Base-by-base conservation (phyloP, 179 eudicot species). In the Amaranthus tricolor region DNA sequence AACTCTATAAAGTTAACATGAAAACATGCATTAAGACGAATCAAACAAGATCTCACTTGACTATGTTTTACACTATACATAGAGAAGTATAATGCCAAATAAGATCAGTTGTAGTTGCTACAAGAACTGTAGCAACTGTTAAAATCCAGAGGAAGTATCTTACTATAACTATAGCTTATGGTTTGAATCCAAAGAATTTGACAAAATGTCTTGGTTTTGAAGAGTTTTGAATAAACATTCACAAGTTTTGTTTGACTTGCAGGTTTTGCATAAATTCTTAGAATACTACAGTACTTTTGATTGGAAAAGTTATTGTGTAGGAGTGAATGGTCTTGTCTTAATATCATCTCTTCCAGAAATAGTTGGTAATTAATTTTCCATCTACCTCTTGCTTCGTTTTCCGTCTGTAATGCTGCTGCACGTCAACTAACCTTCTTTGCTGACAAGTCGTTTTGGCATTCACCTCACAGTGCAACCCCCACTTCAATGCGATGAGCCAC, bases 261-360 rank as follows among this genome's bases (percentile, higher is more conserved):
- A 89, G 93, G 90, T 87, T 47, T 79, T 89, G 70, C 72, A 84
- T 66, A 82, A 83, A 60, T 89, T 89, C 66, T 66, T 89, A 75
- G 77, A 76, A 24, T 87, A 85, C 75, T 89, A 81, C 71, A 81
- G 86, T 83, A 74, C 68, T 47, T 89, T 89, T 80, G 88, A 89
- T 72, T 89, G 93, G 89, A 73, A 76, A 21, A 79, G 74, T 9
- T 84, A 79, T 62, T 84, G 89, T 62, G 50, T 87, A 52, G 81
- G 80, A 48, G 48, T 87, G 45, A 68, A 83, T 74, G 93, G 93
- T 69, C 84, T 78, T 57, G 76, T 85, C n/a, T 24, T 69, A 58
- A 67, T 81, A 71, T 78, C 87, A 44, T 87, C 81, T 12, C 85
- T 87, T 58, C 90, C 90, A 0, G 73, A 82, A 49, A 73, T 85